These are phyloP conservation scores for Lactifluus rugatus DNA, from an alignment of 768 basidiomycete genomes.

Conservation along the genomic window DNA sequence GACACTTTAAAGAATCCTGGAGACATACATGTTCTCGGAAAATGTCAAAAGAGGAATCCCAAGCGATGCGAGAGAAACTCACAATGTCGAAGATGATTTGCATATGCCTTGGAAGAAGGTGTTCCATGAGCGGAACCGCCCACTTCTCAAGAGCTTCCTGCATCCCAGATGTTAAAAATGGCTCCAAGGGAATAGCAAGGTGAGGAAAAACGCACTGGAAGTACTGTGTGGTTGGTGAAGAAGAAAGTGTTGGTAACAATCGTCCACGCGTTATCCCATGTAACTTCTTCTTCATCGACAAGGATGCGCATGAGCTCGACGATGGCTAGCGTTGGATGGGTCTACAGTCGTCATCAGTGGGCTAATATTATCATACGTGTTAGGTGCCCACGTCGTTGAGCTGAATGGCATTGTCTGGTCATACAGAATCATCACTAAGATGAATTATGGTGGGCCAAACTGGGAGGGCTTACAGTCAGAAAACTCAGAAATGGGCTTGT, in stretches of 20 bases:
- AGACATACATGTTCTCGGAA: constrained; percentile 40
- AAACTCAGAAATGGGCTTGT: constrained; percentile 69
- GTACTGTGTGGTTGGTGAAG: constrained; percentile 93
- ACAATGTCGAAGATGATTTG: constrained; percentile 91
- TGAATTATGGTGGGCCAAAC: neutral
- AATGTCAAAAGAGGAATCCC: constrained; percentile 26
- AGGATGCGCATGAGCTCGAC: constrained; percentile 91
- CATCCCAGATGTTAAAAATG: constrained; percentile 1
- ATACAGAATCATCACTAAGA: neutral
- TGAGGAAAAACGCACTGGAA: constrained; percentile 49
- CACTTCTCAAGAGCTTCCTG: constrained; percentile 87
- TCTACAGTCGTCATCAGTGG: constrained; percentile 34
- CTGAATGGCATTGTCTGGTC: constrained; percentile 77
- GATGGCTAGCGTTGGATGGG: constrained; percentile 91
- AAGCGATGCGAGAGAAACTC: neutral
- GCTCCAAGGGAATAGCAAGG: neutral
- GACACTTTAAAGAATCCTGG: constrained; percentile 32
- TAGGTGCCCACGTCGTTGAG: constrained; percentile 67
- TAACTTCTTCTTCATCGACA: constrained; percentile 82
- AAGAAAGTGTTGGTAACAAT: constrained; percentile 88
- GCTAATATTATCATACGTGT: neutral
- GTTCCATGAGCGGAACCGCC: constrained; percentile 79
- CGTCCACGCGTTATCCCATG: constrained; percentile 79
- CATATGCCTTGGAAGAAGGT: constrained; percentile 81
- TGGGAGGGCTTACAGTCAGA: constrained; percentile 54